Evolutionary conservation across 768 basidiomycete genomes (phyloP), one percentile per base, ranked within the genome.

Genomic region (Kwoniella pini): DNA sequence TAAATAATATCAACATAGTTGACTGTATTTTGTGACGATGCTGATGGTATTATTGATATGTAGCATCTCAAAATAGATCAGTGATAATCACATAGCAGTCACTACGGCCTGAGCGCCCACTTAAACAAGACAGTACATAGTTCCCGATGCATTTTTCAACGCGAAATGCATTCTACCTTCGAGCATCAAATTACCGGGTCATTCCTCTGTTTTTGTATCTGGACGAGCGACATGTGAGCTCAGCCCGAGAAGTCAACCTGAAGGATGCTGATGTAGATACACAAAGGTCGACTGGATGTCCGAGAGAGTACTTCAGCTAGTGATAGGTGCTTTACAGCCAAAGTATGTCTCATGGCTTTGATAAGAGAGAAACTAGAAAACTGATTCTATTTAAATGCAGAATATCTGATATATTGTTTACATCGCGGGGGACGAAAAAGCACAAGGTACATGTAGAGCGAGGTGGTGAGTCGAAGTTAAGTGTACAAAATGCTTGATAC

Each of bases 171-270:
- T 89, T 87, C 71, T 92, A 93, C 75, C 82, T 96, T 56, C 85
- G 91, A 43, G 85, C 91, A 51, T 90, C 90, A 4, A 82, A 86
- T 49, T 84, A 83, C 38, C 82, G 82, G 26, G 83, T 90, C 13
- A 77, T 94, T n/a, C 91, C 91, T 2, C 77, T 92, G 58, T 91
- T 91, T 80, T 79, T 93, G 3, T 94, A 93, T 77, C 84, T 96
- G 27, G 93, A 96, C 72, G 90, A 90, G 64, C 84, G 85, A 11
- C 93, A 96, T 80, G 78, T 89, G 15, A 58, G 75, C 40, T 31
- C 21, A 36, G 33, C 33, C 40, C 50, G 21, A 11, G 17, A 36
- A 17, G 38, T 24, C n/a, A n/a, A n/a, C n/a, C n/a, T n/a, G n/a
- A n/a, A n/a, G n/a, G n/a, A n/a, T 15, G 33, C 33, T 36, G 33